Evolutionary conservation across 148 eudicot species (phyloP).

Genomic region (Polygonum aviculare): DNA sequence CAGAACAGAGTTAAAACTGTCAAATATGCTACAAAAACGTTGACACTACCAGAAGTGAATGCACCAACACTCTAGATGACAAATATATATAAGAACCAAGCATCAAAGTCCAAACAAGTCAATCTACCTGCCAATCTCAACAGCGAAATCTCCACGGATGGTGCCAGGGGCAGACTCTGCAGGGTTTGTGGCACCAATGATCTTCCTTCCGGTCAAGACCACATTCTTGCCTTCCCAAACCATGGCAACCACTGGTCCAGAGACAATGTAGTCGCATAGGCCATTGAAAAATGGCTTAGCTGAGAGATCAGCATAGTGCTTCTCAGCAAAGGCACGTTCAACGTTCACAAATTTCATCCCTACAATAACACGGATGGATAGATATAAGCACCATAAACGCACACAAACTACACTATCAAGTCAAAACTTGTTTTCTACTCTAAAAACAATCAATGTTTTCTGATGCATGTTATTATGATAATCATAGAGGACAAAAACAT

Average conservation of each 20-base stretch:
- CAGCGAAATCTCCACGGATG: conserved; percentile 90
- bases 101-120: too few relatives aligned
- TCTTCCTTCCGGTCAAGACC: conserved; percentile 75
- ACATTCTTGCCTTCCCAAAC: conserved; percentile 95
- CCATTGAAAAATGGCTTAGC: conserved; percentile 81
- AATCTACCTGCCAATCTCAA: conserved; percentile 80
- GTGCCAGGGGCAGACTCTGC: conserved; percentile 85
- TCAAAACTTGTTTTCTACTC: too few relatives aligned
- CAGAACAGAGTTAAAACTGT: too few relatives aligned
- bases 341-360: conserved; percentile 68
- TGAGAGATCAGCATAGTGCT: conserved; percentile 77
- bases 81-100: too few relatives aligned
- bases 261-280: conserved; percentile 77
- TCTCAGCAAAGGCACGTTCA: conserved; percentile 76
- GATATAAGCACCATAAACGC: too few relatives aligned
- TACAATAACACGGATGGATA: too few relatives aligned
- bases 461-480: too few relatives aligned
- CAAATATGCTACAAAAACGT: too few relatives aligned
- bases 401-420: too few relatives aligned
- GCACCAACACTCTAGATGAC: background rate
- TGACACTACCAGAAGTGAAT: background rate
- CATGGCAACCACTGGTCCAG: conserved; percentile 95
- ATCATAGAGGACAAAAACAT: too few relatives aligned
- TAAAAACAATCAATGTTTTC: too few relatives aligned
- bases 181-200: conserved; percentile 95